Base-by-base conservation (phyloP, 345 rosid genomes). In the Citrus inodora region DNA sequence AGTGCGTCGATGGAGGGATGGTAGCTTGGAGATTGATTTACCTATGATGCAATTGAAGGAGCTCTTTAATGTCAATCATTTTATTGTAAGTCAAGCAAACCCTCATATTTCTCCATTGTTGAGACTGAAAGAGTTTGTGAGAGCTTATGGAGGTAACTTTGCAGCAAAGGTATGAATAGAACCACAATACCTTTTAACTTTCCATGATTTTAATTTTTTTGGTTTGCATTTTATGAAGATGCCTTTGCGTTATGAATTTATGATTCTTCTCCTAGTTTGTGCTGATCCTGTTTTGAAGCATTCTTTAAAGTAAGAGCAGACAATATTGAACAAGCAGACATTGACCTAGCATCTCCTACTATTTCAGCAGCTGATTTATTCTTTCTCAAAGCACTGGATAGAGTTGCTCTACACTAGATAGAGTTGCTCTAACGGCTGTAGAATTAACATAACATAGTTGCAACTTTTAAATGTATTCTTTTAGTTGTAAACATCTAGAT, bases 41-140 rank as follows among this genome's bases (percentile, higher is more conserved):
- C 99, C 99, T 8, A 96, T 92, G 99, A 96, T 94, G 91, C 98
- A 96, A 82, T 82, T 96, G 84, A 96, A 96, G 85, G 99, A 96
- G 76, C 87, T 96, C 22, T 96, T 96, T 77, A 96, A 96, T 80
- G 99, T 96, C 74, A 96, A 96, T 84, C 98, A 96, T 85, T 96
- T 96, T 78, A 96, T 94, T 32, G 99, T 94, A 73, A 94, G 98
- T 71, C 98, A 96, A 80, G 99, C 99, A n/a, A 96, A 94, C 84
- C 99, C 99, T 74, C 99, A 96, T 70, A 94, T 96, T 66, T 90
- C 90, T 30, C 99, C 99, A 6, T 85, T 92, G 53, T 76, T 96
- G 81, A 90, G 98, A 79, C 40, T 96, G 79, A 94, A 92, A 82
- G 95, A 94, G 62, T 74, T 96, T 32, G 84, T 92, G 28, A 85